Conservation (phyloP, 1,284 basidiomycete genomes). For the Sphagnurus paluster region DNA sequence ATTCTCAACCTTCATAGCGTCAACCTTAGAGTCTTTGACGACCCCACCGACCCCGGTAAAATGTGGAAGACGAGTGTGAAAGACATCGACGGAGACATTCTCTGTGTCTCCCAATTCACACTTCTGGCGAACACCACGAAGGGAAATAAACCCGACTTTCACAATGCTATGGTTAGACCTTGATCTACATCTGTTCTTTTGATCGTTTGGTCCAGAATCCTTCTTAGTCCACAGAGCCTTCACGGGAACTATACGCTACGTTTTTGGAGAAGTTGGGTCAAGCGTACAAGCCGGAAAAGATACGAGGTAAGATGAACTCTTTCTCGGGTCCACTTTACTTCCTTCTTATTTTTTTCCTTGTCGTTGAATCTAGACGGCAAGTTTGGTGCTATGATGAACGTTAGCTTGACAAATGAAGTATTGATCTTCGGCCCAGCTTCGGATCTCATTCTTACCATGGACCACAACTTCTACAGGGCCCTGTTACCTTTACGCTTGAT, state of each 20-base stretch:
- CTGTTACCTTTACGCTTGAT: conserved; percentile 82
- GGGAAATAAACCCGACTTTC: conserved; percentile 89
- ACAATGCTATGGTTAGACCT: conserved; percentile 78
- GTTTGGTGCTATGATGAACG: conserved; percentile 94
- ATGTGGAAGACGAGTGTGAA: conserved; percentile 86
- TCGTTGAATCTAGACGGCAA: conserved; percentile 62
- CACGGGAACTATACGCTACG: conserved; percentile 68
- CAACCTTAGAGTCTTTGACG: conserved; percentile 71
- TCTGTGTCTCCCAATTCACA: conserved; percentile 93
- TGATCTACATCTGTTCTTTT: conserved; percentile 2
- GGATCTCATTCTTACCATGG: background rate
- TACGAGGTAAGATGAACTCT: conserved; percentile 59
- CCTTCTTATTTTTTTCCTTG: background rate
- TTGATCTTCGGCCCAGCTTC: conserved; percentile 19
- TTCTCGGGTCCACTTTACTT: background rate
- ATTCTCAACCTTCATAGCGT: conserved; percentile 46
- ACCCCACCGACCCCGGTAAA: conserved; percentile 48
- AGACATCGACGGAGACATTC: conserved; percentile 82
- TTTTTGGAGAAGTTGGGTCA: conserved; percentile 70
- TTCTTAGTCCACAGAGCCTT: conserved; percentile 60
- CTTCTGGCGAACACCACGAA: conserved; percentile 85
- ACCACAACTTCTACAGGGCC: conserved; percentile 52
- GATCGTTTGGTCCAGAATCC: background rate
- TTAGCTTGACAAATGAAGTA: conserved; percentile 84
- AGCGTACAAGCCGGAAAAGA: conserved; percentile 69